These are phyloP conservation scores for Nannochloropsis oceanica DNA, from an alignment of 108 stramenopile genomes.

Conservation along the genomic window DNA sequence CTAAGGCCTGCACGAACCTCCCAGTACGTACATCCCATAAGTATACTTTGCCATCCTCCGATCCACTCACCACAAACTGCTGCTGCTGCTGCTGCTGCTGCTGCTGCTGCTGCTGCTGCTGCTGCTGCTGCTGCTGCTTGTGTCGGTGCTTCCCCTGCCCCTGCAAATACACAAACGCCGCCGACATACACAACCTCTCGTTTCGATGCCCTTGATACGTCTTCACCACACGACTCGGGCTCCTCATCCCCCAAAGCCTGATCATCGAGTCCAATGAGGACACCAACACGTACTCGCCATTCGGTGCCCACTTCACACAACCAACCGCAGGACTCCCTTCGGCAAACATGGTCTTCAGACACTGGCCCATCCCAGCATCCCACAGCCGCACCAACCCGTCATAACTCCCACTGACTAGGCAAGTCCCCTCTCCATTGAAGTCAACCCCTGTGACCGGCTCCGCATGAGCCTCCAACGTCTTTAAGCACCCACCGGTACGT, in stretches of 20 bases:
- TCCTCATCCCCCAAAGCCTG: slow-evolving; percentile 29
- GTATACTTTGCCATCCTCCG: slow-evolving; percentile 66
- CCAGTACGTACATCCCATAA: slow-evolving; percentile 69
- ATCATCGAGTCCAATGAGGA: slow-evolving; percentile 29
- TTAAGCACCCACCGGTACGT: slow-evolving; percentile 67
- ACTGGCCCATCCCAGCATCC: slow-evolving; percentile 85
- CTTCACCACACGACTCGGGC: slow-evolving; percentile 22
- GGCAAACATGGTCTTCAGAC: slow-evolving; percentile 82
- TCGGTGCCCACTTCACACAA: slow-evolving; percentile 64
- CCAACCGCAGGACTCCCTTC: slow-evolving; percentile 52
- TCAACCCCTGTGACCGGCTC: slow-evolving; percentile 82
- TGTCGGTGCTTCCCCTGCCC: too few species aligned
- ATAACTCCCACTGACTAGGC: slow-evolving; percentile 46
- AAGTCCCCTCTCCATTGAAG: slow-evolving; percentile 40
- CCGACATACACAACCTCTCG: not conserved
- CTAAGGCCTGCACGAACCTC: slow-evolving; percentile 51
- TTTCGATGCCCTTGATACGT: slow-evolving; percentile 6
- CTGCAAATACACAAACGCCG: not conserved
- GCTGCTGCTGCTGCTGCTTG: not conserved
- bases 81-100: slow-evolving; percentile 4
- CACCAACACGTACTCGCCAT: slow-evolving; percentile 50
- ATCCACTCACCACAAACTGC: slow-evolving; percentile 25
- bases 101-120: not conserved
- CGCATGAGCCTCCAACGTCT: slow-evolving; percentile 76
- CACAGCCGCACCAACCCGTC: slow-evolving; percentile 86